Percentiles rank a stretch among this genome's conserved stretches.
Evolutionary conservation across 1,284 basidiomycete species (phyloP).

Genomic region (Pholiota adiposa): DNA sequence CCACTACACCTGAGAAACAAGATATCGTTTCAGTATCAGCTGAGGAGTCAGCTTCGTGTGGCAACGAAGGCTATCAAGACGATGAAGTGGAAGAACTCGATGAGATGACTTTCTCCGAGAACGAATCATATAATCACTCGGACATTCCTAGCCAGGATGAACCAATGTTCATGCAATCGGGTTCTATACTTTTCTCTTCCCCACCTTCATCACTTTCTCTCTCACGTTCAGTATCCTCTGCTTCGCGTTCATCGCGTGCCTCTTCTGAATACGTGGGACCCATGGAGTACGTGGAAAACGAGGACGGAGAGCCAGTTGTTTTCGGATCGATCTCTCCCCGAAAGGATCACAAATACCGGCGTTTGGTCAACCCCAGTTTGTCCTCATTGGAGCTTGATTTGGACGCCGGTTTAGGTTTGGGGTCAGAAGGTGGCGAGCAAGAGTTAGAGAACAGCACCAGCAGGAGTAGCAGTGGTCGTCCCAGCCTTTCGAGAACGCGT

Average conservation of each 20-base stretch:
- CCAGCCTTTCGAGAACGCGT: constrained; percentile 21
- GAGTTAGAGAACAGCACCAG: constrained; percentile 8
- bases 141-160: not conserved
- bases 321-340: not conserved
- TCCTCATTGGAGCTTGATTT: constrained; percentile 22
- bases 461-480: constrained; percentile 20
- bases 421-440: not conserved
- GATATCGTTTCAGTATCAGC: not conserved
- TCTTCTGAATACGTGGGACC: constrained; percentile 6
- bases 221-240: constrained; percentile 26
- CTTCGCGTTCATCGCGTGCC: constrained; percentile 22
- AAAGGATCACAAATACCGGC: not conserved
- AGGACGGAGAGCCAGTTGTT: not conserved
- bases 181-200: constrained; percentile 19
- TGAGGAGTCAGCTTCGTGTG: not conserved
- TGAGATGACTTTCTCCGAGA: not conserved
- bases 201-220: constrained; percentile 21
- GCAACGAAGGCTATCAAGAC: not conserved
- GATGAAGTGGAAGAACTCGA: constrained; percentile 8
- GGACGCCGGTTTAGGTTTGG: not conserved
- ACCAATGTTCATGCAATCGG: constrained; percentile 3
- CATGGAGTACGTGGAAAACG: constrained; percentile 9
- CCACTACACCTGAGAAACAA: not conserved
- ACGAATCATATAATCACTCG: not conserved
- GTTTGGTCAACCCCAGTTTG: constrained; percentile 13